Base-by-base conservation (phyloP, 2,329 filamentous ascomycete species). In the Alternaria gaisen region DNA sequence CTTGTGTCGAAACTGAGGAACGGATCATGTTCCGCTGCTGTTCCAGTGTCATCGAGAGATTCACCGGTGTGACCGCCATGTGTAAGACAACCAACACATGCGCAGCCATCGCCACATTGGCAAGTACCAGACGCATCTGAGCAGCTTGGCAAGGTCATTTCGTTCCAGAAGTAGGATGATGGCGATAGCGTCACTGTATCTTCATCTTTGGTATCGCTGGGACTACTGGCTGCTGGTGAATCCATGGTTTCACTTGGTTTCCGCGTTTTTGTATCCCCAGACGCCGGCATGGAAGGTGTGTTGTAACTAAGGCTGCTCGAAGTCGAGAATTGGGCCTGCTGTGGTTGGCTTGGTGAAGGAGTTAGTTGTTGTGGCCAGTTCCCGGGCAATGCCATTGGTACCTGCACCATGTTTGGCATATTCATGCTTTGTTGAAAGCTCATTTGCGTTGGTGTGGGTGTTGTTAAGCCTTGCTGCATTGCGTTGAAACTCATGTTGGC, bases 31-130 rank as follows among this genome's bases (percentile, higher is more conserved):
- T 69, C 68, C 22, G 52, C 34, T 36, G 44, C 59, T 20, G 64
- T 57, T 14, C 55, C 36, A 18, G 69, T 58, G 20, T 58, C 53
- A 9, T 76, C 73, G 6, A 83, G 66, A 11, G 76, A 62, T 22
- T 83, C 64, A 14, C 82, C 82, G 24, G 82, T 81, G 58, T 84
- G 83, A 4, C 83, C 83, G 20, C 79, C 82, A 56, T 86, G 84
- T 3, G 83, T 84, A 12, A 85, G 72, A 65, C 84, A 86, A 14
- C 83, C 83, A n/a, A 83, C 76, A 64, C 84, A 86, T 56, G 73
- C 79, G 65, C 84, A 86, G 40, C 83, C 83, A 56, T 81, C 81
- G 16, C 83, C 83, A 58, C 84, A 86, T 63, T 82, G 82, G 58
- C 84, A 86, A 26, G 80, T 84, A 4, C 83, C 84, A 6, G 80